Evolutionary conservation across 768 basidiomycete species (phyloP), one percentile per base, ranked within the genome.

Genomic region (Mycena epipterygia): DNA sequence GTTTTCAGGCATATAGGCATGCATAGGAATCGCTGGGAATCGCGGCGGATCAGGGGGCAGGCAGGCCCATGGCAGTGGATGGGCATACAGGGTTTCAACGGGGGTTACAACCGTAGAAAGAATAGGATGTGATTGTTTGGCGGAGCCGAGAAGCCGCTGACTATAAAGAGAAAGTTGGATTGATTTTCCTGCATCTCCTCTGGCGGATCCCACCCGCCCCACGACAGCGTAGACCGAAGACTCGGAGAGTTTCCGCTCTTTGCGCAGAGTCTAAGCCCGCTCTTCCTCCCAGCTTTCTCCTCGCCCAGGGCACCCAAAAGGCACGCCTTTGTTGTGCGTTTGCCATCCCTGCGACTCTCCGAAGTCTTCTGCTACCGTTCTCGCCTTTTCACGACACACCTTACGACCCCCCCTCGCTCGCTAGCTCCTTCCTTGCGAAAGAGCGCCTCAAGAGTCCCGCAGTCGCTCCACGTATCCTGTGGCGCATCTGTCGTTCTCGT

Each of bases 261-360:
- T 64, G 63, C 67, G 46, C 41, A 60, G 59, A 60, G 70, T 48
- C n/a, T n/a, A n/a, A n/a, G n/a, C 29, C 41, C 5, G 33, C 44
- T 16, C 19, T 25, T 19, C 74, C 76, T 78, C 30, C 76, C 77
- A 77, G 73, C 80, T 70, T 67, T 71, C 75, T 75, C 68, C 73
- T 65, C 74, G 57, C 77, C 74, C 73, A 77, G 79, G 80, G 80
- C 76, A 74, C 73, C 75, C 78, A 94, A 95, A 94, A 94, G 93
- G 93, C 93, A 89, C 93, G 93, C 93, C 93, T 95, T 95, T 87
- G 91, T 86, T 94, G 93, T 87, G 93, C 93, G 93, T 95, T 86
- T 85, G 93, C 93, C 93, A 88, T 68, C 60, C 65, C 64, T 69
- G 70, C 68, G 73, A 63, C 70, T 74, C 75, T 64, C 62, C 71